Percentiles rank a stretch among this genome's conserved stretches.
Conservation (phyloP, 2,329 filamentous ascomycete species). For the Penicillium sp. region DNA sequence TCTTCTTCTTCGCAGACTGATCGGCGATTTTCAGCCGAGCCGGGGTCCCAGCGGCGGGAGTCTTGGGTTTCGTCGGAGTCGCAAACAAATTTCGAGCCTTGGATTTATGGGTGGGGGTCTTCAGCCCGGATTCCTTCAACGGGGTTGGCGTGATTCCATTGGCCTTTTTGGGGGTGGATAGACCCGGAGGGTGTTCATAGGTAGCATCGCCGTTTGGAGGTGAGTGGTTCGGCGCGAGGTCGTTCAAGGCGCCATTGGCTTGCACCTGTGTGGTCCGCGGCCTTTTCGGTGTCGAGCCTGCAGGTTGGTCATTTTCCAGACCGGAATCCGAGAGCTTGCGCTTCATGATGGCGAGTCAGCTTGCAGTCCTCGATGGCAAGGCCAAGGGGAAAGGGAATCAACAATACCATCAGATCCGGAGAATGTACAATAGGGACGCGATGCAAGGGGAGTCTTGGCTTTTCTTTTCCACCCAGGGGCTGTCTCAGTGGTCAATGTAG, state of each 20-base stretch:
- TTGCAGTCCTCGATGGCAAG: constrained; percentile 9
- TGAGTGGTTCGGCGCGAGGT: constrained; percentile 16
- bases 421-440: constrained; percentile 24
- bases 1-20: constrained; percentile 83
- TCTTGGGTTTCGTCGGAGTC: constrained; percentile 40
- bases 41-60: constrained; percentile 51
- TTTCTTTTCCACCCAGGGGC: not conserved
- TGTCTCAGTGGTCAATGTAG: constrained; percentile 1
- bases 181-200: constrained; percentile 26
- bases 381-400: constrained; percentile 22
- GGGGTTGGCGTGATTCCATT: constrained; percentile 26
- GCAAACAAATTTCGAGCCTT: constrained; percentile 41
- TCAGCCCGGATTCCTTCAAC: constrained; percentile 36
- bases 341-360: constrained; percentile 37
- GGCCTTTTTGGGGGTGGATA: constrained; percentile 35
- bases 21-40: constrained; percentile 70
- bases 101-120: constrained; percentile 38
- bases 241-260: constrained; percentile 29
- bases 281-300: constrained; percentile 42
- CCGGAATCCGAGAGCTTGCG: constrained; percentile 41
- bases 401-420: constrained; percentile 35
- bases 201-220: constrained; percentile 20
- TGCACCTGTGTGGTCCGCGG: constrained; percentile 27
- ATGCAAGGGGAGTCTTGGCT: constrained; percentile 27
- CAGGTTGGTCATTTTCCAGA: constrained; percentile 33